Evolutionary conservation across 2,329 filamentous ascomycete species (phyloP), one percentile per base, ranked within the genome.

Genomic region (Botrytis fabae): DNA sequence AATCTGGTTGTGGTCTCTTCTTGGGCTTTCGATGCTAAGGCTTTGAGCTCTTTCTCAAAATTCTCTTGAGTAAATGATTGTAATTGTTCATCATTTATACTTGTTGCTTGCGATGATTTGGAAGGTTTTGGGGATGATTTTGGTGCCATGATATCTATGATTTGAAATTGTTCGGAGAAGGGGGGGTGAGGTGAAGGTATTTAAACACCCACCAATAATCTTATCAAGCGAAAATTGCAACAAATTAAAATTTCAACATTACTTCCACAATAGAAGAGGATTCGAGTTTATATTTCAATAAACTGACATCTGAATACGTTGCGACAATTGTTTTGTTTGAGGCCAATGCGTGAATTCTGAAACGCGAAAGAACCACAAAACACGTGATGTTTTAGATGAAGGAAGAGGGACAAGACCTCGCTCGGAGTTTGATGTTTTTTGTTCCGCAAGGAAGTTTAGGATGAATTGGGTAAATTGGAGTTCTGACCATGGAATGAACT

Each of bases 31-130:
- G 75, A 75, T 28, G 80, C 80, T 25, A 81, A 70, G 2, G 74
- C 77, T 75, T 80, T 77, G 20, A 81, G 74, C 73, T 81, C 80
- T 63, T 79, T 80, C 69, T 81, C 80, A 69, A 81, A 81, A 28
- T 78, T 80, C 72, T 81, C 79, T 74, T 81, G 77, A 0, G 79
- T 81, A 48, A 81, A 73, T 32, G 54, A 59, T 48, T 60, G 62
- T 48, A 68, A 46, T 18, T 60, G 51, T 25, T 72, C 62, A 61
- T 72, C 51, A 40, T 60, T 72, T 22, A 60, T 54, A 22, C 60
- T 59, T 48, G 51, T 62, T n/a, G 62, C 28, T 20, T 42, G 18
- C 8, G 69, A 54, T 44, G 65, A 35, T 66, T 74, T 70, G 18
- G 72, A 46, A 25, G 75, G 54, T 48, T 75, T 76, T 54, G 73